Evolutionary conservation across 1,284 basidiomycete genomes (phyloP).

Genomic region (Puccinia hordei): DNA sequence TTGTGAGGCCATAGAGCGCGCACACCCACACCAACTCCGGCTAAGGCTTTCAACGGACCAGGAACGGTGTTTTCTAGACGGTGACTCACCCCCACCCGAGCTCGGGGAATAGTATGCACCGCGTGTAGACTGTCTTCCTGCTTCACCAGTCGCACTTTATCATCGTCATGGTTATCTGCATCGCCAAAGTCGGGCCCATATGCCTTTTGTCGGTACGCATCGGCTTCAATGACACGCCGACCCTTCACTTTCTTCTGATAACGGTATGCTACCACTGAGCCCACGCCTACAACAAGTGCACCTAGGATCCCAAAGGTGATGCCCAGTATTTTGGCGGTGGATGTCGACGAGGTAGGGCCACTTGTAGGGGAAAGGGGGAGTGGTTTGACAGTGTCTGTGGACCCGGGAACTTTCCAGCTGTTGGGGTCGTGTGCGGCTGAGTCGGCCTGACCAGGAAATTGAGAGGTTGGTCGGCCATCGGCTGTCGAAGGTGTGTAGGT

Average conservation of each 20-base stretch:
- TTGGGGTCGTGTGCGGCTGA: background rate
- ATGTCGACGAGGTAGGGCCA: background rate
- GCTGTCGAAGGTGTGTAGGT: background rate
- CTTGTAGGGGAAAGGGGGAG: background rate
- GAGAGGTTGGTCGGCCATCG: background rate
- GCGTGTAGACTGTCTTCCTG: constrained; percentile 34
- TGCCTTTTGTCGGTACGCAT: constrained; percentile 30
- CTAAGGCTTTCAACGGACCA: constrained; percentile 28
- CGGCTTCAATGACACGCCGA: constrained; percentile 17
- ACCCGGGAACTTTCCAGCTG: constrained; percentile 37
- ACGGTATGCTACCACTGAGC: constrained; percentile 25
- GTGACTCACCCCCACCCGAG: background rate
- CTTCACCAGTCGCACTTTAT: constrained; percentile 27
- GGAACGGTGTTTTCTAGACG: background rate
- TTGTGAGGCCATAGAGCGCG: constrained; percentile 23
- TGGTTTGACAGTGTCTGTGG: constrained; percentile 11
- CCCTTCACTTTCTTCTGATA: constrained; percentile 34
- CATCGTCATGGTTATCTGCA: background rate
- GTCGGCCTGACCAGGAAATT: background rate
- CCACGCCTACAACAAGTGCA: constrained; percentile 3
- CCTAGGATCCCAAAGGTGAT: constrained; percentile 18
- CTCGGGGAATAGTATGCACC: background rate
- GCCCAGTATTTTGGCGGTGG: constrained; percentile 6
- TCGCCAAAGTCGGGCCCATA: constrained; percentile 36
- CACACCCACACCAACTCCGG: constrained; percentile 26